Conservation (phyloP, 768 basidiomycete genomes). For the Leucocoprinus sp. region DNA sequence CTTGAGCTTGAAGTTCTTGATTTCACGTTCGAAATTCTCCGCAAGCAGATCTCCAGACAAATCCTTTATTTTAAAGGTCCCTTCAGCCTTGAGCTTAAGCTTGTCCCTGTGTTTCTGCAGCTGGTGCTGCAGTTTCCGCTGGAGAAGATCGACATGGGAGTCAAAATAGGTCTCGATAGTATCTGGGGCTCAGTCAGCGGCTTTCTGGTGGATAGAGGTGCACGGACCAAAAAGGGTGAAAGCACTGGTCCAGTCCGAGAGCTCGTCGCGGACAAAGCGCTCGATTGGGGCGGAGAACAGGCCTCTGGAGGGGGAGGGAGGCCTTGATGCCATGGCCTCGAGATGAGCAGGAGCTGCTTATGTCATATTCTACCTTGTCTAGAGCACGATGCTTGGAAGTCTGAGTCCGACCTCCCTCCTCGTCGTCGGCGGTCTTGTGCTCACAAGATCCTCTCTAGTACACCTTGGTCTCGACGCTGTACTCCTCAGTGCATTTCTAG, state of each 20-base stretch:
- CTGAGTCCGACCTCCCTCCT: constrained; percentile 29
- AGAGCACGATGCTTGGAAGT: constrained; percentile 48
- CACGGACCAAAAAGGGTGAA: constrained; percentile 74
- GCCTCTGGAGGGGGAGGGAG: constrained; percentile 31
- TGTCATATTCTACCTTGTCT: not conserved
- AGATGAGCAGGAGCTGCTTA: constrained; percentile 4
- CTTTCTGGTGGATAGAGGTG: constrained; percentile 7
- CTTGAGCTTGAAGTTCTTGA: constrained; percentile 77
- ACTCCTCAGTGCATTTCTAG: constrained; percentile 72
- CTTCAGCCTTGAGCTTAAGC: constrained; percentile 75
- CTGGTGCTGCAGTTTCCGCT: constrained; percentile 79
- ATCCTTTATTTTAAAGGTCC: constrained; percentile 64
- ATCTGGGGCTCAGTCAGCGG: constrained; percentile 39
- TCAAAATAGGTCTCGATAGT: constrained; percentile 95
- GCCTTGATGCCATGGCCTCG: constrained; percentile 31
- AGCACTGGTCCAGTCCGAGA: constrained; percentile 69
- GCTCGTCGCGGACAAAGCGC: constrained; percentile 66
- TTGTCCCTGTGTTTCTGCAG: constrained; percentile 82
- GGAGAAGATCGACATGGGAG: constrained; percentile 75
- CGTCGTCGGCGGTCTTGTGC: constrained; percentile 1
- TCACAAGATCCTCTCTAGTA: constrained; percentile 24
- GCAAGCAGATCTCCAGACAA: constrained; percentile 20
- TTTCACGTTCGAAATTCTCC: constrained; percentile 14
- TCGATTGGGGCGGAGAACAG: constrained; percentile 69
- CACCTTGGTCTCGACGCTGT: constrained; percentile 73